Evolutionary conservation across 73 alveolate species (phyloP), one percentile per base, ranked within the genome.

Genomic region (Uronychia setigera): DNA sequence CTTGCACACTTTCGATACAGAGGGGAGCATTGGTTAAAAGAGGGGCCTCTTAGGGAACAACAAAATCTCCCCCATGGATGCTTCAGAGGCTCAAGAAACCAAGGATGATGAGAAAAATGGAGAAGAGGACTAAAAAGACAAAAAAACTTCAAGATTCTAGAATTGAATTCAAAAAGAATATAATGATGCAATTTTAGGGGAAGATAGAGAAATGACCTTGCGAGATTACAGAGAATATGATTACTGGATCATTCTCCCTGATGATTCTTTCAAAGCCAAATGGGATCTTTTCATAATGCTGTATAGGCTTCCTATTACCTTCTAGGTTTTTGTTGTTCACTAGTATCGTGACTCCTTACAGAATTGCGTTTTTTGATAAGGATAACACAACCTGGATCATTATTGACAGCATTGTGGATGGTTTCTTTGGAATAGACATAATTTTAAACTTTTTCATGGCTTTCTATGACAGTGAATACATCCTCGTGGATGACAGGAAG

Each of bases 401-500:
- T 58, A 33, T 92, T 32, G 97, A 95, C 58, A 31, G 86, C 26
- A 33, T 85, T 13, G 81, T 90, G 26, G 95, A 90, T 84, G 58
- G 84, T 29, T 79, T 83, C 76, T 87, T 84, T 81, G 35, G 78
- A 32, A 0, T 80, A 5, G 95, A 87, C 74, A 85, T 87, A 0
- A 80, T 90, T 31, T 27, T 88, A 25, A 91, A 86, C 81, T 90
- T 92, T 90, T 87, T 87, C 87, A 82, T 87, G 83, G 95, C 96
- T 29, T 90, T 79, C 84, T 87, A 91, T 84, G 76, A 87, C 87
- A 85, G 76, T 67, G 96, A 93, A 60, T 95, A 86, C 83, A 85
- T 88, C 32, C 78, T 95, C 26, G 92, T 95, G 31, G 96, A 93
- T 80, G 88, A 91, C 60, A 82, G 93, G 74, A 95, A 76, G 83